phyloP scores from a whole-genome alignment of 495 filamentous ascomycete genomes.

The Corynascus novoguineensis region DNA sequence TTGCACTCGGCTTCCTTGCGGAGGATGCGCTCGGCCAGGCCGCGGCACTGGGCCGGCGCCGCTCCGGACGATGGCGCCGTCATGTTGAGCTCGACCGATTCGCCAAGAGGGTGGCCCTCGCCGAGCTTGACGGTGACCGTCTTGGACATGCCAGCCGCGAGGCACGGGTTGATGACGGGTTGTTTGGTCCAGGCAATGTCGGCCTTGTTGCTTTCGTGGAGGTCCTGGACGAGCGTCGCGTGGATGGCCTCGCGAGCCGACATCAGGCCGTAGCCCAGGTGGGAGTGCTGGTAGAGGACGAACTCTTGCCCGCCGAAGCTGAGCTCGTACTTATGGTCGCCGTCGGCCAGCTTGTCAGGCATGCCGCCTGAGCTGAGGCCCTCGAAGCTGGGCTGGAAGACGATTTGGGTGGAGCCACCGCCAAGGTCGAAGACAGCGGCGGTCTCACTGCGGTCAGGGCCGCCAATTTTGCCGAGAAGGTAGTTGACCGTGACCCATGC shows the following conservation, averaged over 20 bases:
- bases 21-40: slow-evolving; percentile 81
- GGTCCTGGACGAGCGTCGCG: slow-evolving; percentile 57
- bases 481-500: slow-evolving; percentile 99
- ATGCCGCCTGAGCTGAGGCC: slow-evolving; percentile 66
- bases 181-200: slow-evolving; percentile 50
- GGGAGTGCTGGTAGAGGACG: slow-evolving; percentile 95
- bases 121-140: slow-evolving; percentile 62
- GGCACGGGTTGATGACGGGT: slow-evolving; percentile 82
- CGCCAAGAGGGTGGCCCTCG: slow-evolving; percentile 56
- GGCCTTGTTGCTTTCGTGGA: slow-evolving; percentile 47
- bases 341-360: slow-evolving; percentile 77
- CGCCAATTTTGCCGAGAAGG: slow-evolving; percentile 93
- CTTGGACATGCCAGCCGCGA: slow-evolving; percentile 69
- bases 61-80: slow-evolving; percentile 72
- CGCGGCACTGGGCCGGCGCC: slow-evolving; percentile 80
- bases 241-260: slow-evolving; percentile 82
- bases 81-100: slow-evolving; percentile 68
- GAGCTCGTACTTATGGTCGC: slow-evolving; percentile 95
- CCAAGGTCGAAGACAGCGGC: slow-evolving; percentile 95
- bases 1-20: slow-evolving; percentile 78
- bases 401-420: slow-evolving; percentile 95
- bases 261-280: slow-evolving; percentile 97
- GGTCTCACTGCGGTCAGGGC: slow-evolving; percentile 79
- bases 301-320: slow-evolving; percentile 87
- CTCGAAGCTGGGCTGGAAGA: slow-evolving; percentile 93